Evolutionary conservation across 2,329 filamentous ascomycete genomes (phyloP).

Genomic region (Fusarium sp.): DNA sequence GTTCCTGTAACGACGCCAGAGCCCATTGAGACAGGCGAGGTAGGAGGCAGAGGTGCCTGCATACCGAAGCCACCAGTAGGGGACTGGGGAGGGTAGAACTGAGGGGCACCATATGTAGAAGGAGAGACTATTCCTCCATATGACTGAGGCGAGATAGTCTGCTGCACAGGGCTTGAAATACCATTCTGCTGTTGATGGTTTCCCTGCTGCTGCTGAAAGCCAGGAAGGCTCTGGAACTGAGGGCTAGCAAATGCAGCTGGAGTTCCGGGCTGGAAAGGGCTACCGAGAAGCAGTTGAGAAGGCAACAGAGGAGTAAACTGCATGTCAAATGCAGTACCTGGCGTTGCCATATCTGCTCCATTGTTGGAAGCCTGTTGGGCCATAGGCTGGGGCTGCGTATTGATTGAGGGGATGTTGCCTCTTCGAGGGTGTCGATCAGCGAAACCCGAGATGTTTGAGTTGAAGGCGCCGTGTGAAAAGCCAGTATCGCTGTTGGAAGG

Average conservation of each 20-base stretch:
- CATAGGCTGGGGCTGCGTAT: conserved; percentile 81
- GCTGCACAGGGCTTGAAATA: conserved; percentile 79
- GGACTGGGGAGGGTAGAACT: conserved; percentile 90
- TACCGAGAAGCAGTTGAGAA: conserved; percentile 92
- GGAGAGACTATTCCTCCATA: conserved; percentile 90
- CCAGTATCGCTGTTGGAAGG: conserved; percentile 85
- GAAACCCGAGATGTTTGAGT: conserved; percentile 86
- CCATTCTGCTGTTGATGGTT: conserved; percentile 68
- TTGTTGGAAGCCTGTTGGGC: conserved; percentile 59
- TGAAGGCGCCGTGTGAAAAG: conserved; percentile 93
- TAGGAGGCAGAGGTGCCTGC: conserved; percentile 69
- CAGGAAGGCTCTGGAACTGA: conserved; percentile 87
- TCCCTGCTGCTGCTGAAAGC: conserved; percentile 74
- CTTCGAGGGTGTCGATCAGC: conserved; percentile 87
- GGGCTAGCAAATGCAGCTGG: conserved; percentile 90
- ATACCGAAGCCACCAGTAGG: conserved; percentile 79
- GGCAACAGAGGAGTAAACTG: conserved; percentile 97
- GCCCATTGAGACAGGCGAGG: conserved; percentile 79
- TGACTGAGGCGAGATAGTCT: conserved; percentile 81
- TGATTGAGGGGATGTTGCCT: conserved; percentile 89
- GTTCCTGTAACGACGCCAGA: conserved; percentile 88
- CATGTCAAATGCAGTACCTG: conserved; percentile 94
- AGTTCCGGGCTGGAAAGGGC: conserved; percentile 95
- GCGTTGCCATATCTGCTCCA: conserved; percentile 81
- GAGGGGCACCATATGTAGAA: conserved; percentile 81